phyloP scores from a whole-genome alignment of 257 asterid species.

The Voacanga thouarsii region DNA sequence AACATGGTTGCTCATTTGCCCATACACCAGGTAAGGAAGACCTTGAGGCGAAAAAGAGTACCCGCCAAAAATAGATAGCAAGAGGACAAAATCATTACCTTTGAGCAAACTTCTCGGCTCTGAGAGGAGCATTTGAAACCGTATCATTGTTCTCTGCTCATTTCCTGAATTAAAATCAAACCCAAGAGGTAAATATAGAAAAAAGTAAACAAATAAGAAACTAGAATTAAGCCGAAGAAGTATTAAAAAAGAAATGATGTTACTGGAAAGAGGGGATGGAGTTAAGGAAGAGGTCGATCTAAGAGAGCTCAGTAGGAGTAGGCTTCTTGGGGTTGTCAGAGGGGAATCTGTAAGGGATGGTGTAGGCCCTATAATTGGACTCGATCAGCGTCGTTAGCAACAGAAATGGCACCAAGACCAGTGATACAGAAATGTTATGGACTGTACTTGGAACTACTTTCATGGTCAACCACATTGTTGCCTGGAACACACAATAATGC shows the following conservation, averaged over 20 bases:
- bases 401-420: constrained; percentile 74
- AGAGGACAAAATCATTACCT: constrained; percentile 33
- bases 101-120: constrained; percentile 82
- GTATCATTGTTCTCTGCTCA: constrained; percentile 84
- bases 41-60: neutral
- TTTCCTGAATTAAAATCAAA: constrained; percentile 38
- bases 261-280: constrained; percentile 86
- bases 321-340: constrained; percentile 72
- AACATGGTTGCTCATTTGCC: neutral
- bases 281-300: constrained; percentile 83
- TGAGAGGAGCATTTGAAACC: constrained; percentile 68
- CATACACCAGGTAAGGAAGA: neutral
- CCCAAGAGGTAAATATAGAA: neutral
- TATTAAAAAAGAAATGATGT: neutral
- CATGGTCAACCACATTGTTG: constrained; percentile 20
- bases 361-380: constrained; percentile 77
- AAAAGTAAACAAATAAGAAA: neutral
- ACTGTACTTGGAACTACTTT: too few species aligned
- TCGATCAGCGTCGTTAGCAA: constrained; percentile 44
- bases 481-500: constrained; percentile 43
- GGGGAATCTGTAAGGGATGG: constrained; percentile 81
- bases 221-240: neutral
- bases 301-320: constrained; percentile 75
- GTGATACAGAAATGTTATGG: too few species aligned
- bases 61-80: neutral